Base-by-base conservation (phyloP, 139 green algal genomes). In the Gonium pectorale region DNA sequence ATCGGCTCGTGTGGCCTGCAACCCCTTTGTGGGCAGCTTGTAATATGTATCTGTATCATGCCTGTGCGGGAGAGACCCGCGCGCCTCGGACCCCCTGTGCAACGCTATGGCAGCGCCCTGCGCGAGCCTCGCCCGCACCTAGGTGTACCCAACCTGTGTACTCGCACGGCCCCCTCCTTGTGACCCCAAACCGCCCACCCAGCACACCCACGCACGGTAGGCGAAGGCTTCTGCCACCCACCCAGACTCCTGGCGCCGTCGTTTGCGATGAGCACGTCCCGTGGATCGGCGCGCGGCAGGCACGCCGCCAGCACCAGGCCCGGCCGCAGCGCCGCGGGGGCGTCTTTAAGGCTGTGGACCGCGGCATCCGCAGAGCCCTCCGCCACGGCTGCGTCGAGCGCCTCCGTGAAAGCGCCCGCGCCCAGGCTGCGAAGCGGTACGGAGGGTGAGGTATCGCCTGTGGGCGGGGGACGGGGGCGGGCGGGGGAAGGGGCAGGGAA, bases 281-380 rank as follows among this genome's bases (percentile, higher is more conserved):
- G 83, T 69, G 69, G 62, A 51, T 88, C 83, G 49, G 66, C 83
- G 27, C 83, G 46, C 17, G 83, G 66, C 62, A 88, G 73, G 72
- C 83, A 88, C 2, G 60, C 72, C 43, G 60, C 83, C 83, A 88
- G 83, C 37, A 84, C 29, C 43, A 88, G 72, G 27, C 81, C 81
- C 31, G 54, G 40, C 31, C 15, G n/a, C 35, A 70, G 38, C 8
- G 21, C 29, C 21, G 81, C 56, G 31, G 81, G 81, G 40, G 56
- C 70, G 44, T 87, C 81, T 59, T 87, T 87, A 0, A 87, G 81
- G 40, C 56, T 78, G 81, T 87, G 81, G 11, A 87, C 81, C 26
- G 70, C 70, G 24, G 77, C 33, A 62, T 82, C 70, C 2, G 81
- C 68, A 0, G 27, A 19, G 15, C 80, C 27, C 1, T n/a, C 52